Percentiles rank a stretch among this genome's conserved stretches.
Conservation (phyloP, 768 basidiomycete species). For the Lactarius indigo region DNA sequence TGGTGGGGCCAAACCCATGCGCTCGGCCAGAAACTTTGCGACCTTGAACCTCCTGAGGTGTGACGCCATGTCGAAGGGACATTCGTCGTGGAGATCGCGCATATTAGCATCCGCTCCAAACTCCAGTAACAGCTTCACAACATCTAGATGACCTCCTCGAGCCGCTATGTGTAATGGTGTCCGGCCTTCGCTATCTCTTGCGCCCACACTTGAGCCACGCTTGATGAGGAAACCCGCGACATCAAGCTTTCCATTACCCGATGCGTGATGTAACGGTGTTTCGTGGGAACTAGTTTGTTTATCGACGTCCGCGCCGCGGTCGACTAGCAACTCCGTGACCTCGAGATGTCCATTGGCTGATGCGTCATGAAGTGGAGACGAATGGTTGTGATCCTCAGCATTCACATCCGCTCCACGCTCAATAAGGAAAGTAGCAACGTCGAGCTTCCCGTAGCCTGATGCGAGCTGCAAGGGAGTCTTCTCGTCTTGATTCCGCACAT, state of each 20-base stretch:
- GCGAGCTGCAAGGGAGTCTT: neutral
- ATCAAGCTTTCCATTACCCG: neutral
- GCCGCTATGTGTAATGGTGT: conserved; percentile 1
- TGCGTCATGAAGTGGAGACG: conserved; percentile 1
- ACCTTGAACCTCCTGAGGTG: neutral
- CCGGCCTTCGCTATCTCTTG: neutral
- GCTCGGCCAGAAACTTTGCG: neutral
- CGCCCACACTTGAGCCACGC: neutral
- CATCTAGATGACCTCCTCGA: neutral
- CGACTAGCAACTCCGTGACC: neutral
- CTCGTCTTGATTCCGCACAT: neutral
- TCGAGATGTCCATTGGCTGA: neutral
- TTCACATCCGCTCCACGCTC: neutral
- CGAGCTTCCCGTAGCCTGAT: neutral
- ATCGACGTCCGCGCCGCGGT: neutral
- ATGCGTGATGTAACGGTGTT: neutral
- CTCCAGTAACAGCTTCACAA: neutral
- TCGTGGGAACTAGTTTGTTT: neutral
- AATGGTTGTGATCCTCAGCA: too few relatives aligned
- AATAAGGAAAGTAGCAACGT: neutral
- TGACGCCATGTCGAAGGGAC: neutral
- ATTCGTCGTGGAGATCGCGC: neutral
- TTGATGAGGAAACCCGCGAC: neutral
- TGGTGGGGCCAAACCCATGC: neutral
- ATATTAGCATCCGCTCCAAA: neutral